Evolutionary conservation across 2,329 filamentous ascomycete genomes (phyloP), one percentile per base, ranked within the genome.

Genomic region (Cryoendolithus antarcticus): DNA sequence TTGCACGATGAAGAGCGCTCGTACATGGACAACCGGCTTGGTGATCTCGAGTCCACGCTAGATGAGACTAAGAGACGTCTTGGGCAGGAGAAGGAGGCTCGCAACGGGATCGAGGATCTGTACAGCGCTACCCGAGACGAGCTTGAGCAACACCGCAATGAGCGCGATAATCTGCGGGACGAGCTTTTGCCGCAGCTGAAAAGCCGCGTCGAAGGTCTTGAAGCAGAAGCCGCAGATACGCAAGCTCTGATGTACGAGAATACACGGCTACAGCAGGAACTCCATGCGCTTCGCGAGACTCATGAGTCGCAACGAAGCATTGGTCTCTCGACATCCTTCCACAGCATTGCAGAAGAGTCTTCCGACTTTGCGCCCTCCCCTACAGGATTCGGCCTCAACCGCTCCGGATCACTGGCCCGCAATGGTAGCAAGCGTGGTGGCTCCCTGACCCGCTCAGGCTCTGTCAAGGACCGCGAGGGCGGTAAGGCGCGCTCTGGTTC

Each of bases 101-200:
- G 93, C 60, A 80, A 85, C 55, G 95, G 93, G 58, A 93, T 96
- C 52, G 86, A 96, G 62, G 88, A 95, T 58, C 71, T 98, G 32
- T 70, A 96, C 33, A 77, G 79, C 5, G 89, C 84, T 4, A 77
- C 96, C 50, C 82, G 82, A 50, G 74, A 77, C 15, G 86, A 98
- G 57, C 69, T 96, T 9, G 75, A 88, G 52, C 82, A 77, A 48
- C 76, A 86, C 38, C 75, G 82, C 44, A 88, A 91, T 49, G 88
- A 98, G 62, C 77, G 86, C 38, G 91, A 98, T 60, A 89, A 93
- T 51, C 73, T 96, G 10, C 80, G 85, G 21, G 88, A 96, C 46
- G 85, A 93, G 60, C 70, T 93, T 31, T 77, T 94, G 2, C 86
- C 88, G 11, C 76, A 86, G 52, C 66, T 95, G 38, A 75, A 75